phyloP scores from a whole-genome alignment of 306 rosid species.

The Mimosa pudica region DNA sequence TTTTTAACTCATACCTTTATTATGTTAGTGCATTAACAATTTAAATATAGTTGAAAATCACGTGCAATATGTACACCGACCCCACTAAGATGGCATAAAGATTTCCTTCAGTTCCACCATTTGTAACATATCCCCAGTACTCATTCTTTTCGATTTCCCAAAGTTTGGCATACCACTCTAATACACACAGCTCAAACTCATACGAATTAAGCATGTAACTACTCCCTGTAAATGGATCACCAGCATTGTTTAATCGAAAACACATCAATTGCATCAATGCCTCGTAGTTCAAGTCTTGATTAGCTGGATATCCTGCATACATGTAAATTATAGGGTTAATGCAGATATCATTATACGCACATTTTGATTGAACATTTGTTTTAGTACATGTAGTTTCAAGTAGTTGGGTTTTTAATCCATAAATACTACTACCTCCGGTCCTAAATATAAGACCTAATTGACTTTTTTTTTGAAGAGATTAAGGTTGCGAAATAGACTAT shows the following conservation, averaged over 20 bases:
- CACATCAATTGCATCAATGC: slow-evolving; percentile 30
- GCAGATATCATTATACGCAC: no score
- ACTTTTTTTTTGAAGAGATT: no score
- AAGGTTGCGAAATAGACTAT: no score
- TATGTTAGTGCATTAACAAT: no score
- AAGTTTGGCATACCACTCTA: slow-evolving; percentile 69
- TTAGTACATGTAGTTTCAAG: no score
- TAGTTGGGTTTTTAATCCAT: no score
- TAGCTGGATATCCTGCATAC: slow-evolving; percentile 52
- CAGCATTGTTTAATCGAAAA: slow-evolving; percentile 56
- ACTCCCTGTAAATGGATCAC: background rate
- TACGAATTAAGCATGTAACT: background rate
- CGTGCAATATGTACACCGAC: background rate
- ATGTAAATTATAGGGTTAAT: no score
- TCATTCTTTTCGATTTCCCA: slow-evolving; percentile 60
- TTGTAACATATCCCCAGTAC: slow-evolving; percentile 65
- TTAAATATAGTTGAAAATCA: background rate
- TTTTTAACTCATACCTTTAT: no score
- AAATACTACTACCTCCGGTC: no score
- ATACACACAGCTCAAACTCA: slow-evolving; percentile 42
- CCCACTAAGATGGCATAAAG: slow-evolving; percentile 27
- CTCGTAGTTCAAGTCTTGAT: slow-evolving; percentile 65
- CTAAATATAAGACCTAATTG: no score
- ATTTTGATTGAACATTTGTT: no score
- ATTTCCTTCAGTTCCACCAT: slow-evolving; percentile 40